phyloP scores from a whole-genome alignment of 495 filamentous ascomycete species.

The Penicillium roqueforti region DNA sequence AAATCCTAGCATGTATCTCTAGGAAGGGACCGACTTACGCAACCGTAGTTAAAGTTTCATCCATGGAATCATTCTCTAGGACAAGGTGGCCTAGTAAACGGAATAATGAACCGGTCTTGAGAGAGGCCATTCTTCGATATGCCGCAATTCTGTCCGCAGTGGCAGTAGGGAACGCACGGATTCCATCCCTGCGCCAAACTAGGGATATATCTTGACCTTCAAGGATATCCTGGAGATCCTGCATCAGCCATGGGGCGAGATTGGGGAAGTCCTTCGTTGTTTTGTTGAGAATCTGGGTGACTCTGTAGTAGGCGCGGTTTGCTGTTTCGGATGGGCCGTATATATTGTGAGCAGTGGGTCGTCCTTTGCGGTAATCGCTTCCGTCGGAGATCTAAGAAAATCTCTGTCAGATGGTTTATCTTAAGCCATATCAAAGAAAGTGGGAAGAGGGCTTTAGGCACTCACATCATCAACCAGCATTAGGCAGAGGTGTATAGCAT shows the following conservation, averaged over 20 bases:
- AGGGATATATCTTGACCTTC: constrained; percentile 33
- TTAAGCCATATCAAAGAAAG: no score
- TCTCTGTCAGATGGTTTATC: no score
- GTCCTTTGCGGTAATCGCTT: constrained; percentile 29
- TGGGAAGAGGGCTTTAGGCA: no score
- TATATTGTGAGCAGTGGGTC: constrained; percentile 26
- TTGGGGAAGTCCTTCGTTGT: constrained; percentile 16
- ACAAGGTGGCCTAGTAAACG: constrained; percentile 21
- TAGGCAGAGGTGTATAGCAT: constrained; percentile 30
- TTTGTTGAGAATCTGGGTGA: constrained; percentile 22
- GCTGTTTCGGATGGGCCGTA: constrained; percentile 29
- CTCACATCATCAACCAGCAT: constrained; percentile 38
- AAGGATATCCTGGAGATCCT: constrained; percentile 27
- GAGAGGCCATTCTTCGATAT: constrained; percentile 18
- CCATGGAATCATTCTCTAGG: constrained; percentile 15
- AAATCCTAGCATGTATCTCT: no score
- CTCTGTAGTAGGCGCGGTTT: constrained; percentile 29
- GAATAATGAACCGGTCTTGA: constrained; percentile 24
- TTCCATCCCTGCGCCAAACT: constrained; percentile 31
- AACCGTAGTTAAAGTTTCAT: constrained; percentile 18
- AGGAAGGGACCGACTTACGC: no score
- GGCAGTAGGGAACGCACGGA: constrained; percentile 12
- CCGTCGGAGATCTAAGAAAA: constrained; percentile 31
- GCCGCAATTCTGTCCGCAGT: constrained; percentile 11
- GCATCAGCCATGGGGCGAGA: constrained; percentile 20